phyloP scores from a whole-genome alignment of 768 basidiomycete genomes.

The Amanita rimosa region DNA sequence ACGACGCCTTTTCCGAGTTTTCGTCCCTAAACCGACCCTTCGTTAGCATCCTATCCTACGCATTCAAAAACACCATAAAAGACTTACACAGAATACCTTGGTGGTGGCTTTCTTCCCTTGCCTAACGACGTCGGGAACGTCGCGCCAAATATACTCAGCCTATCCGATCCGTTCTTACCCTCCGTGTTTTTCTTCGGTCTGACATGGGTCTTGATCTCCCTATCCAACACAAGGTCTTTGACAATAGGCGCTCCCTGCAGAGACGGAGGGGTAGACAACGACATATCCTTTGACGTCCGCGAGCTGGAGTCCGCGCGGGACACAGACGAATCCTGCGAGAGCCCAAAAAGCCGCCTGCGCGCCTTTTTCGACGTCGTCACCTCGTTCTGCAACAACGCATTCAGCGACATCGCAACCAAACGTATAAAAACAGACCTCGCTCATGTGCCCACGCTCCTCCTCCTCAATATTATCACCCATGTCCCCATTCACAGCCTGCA shows the following conservation, averaged over 20 bases:
- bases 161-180: conserved; percentile 33
- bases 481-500: conserved; percentile 22
- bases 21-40: conserved; percentile 19
- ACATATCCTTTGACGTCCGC: conserved; percentile 11
- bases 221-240: conserved; percentile 18
- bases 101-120: conserved; percentile 72
- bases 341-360: conserved; percentile 52
- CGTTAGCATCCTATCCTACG: conserved; percentile 1
- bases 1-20: conserved; percentile 30
- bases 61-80: conserved; percentile 5
- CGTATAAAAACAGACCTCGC: conserved; percentile 43
- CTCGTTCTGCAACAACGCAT: conserved; percentile 43
- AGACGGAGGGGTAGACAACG: conserved; percentile 2
- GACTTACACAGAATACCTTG: conserved; percentile 53
- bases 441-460: conserved; percentile 42
- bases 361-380: conserved; percentile 25
- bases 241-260: neutral
- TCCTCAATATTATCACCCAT: conserved; percentile 25
- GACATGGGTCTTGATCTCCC: conserved; percentile 24
- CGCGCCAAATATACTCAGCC: conserved; percentile 78
- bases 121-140: conserved; percentile 49
- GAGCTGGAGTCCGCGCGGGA: conserved; percentile 6
- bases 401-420: neutral
- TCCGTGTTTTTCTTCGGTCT: conserved; percentile 44
- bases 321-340: conserved; percentile 34